Base-by-base conservation (phyloP, 1,284 basidiomycete species). In the Rhodotorula glutinis region DNA sequence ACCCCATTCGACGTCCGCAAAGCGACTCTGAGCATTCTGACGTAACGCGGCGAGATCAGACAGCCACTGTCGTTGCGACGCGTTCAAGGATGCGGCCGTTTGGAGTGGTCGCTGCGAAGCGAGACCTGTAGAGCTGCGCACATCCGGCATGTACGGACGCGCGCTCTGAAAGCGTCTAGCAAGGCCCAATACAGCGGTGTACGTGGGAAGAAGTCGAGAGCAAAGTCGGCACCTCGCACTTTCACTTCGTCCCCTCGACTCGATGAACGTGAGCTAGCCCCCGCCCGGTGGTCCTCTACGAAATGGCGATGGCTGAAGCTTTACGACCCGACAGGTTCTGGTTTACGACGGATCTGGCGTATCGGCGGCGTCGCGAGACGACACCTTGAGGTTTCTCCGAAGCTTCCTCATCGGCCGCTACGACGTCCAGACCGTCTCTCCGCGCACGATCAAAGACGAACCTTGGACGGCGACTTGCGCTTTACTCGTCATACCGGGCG, bases 1-100 rank as follows among this genome's bases (percentile, higher is more conserved):
- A 53, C 81, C 79, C 92, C 92, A 96, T 23, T 90, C 86, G 60
- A 97, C 90, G 81, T 96, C 93, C n/a, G 89, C 88, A 77, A 92
- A 95, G 63, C 90, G 83, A 67, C 91, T 88, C 4, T 88, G 88
- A 30, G 92, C 88, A 66, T 87, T 82, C 69, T 84, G 83, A 78
- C 91, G 92, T 47, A 96, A 83, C 3, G 81, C 77, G 70, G 86
- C 83, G 17, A 96, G 83, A 80, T 95, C 87, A 43, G 80, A 78
- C 74, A 91, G 87, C 91, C 92, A 95, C 46, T 51, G 49, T 30
- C 57, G 38, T 43, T 60, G 41, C 17, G 66, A 67, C 27, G 40
- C 27, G 23, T 25, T 14, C 30, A 47, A 19, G 13, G 44, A 19
- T 40, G 29, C 17, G 41, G 14, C 30, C 9, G 3, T 1, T 29